Evolutionary conservation across 345 rosid genomes (phyloP).

Genomic region (Viola odorata): DNA sequence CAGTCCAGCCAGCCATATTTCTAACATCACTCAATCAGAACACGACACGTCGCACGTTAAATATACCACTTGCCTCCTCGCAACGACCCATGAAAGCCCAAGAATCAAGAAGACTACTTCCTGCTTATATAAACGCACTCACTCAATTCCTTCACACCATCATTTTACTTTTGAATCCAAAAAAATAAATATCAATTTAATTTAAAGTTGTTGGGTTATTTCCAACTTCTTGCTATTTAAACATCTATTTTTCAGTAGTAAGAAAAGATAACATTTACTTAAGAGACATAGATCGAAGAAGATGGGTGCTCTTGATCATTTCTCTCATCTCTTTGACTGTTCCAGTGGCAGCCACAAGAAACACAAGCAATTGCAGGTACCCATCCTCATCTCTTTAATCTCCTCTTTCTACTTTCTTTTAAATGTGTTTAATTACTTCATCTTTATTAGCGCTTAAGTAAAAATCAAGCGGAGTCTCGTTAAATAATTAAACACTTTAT

Average conservation of each 20-base stretch:
- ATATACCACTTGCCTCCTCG: too few species aligned
- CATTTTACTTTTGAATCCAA: neutral
- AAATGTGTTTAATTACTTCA: too few species aligned
- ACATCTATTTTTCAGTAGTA: neutral
- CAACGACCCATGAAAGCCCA: slow-evolving; percentile 1
- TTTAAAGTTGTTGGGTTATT: neutral
- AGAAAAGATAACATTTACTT: too few species aligned
- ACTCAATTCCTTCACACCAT: neutral
- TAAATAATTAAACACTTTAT: too few species aligned
- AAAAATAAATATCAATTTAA: neutral
- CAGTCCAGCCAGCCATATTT: too few species aligned
- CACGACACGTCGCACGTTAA: neutral
- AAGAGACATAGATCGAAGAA: neutral
- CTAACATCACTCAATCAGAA: neutral
- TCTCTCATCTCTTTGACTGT: slow-evolving; percentile 72
- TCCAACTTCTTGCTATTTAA: neutral
- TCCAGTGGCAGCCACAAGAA: slow-evolving; percentile 49
- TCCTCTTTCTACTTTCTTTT: too few species aligned
- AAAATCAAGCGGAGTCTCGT: too few species aligned
- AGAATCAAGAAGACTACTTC: neutral
- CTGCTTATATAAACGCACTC: neutral
- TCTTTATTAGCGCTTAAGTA: too few species aligned
- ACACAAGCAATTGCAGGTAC: slow-evolving; percentile 78
- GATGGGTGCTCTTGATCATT: slow-evolving; percentile 91
- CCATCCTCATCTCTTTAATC: too few species aligned